A percentile compares a stretch with the other conserved stretches of the same genome.
Evolutionary conservation across 202 grass and related monocot species (phyloP).

Genomic region (Dendrocalamus latiflorus): DNA sequence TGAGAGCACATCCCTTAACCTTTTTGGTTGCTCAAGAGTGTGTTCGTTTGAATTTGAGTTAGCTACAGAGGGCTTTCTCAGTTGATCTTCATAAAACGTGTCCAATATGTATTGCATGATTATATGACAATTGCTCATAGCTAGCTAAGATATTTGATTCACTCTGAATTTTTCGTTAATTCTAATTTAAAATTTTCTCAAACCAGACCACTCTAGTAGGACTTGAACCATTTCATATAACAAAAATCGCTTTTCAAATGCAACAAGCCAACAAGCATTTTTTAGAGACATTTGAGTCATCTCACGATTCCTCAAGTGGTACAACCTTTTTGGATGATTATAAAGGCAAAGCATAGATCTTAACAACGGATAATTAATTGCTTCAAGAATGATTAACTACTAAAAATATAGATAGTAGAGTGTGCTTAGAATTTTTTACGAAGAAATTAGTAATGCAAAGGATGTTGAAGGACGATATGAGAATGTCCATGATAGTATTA

Average conservation of each 20-base stretch:
- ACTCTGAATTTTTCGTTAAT: neutral
- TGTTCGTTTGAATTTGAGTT: neutral
- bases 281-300: neutral
- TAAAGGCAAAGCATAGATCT: no score
- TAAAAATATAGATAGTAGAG: no score
- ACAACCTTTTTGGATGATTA: no score
- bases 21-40: neutral
- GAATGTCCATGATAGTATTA: no score
- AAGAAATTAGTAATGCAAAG: no score
- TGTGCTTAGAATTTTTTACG: no score
- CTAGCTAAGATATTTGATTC: neutral
- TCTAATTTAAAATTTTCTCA: neutral
- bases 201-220: neutral
- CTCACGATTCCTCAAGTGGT: neutral
- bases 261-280: neutral
- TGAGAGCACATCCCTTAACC: no score
- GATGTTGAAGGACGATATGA: no score
- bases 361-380: no score
- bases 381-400: no score
- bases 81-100: neutral
- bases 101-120: neutral
- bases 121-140: neutral
- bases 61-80: neutral
- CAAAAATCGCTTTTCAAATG: neutral
- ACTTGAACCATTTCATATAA: neutral